Evolutionary conservation across 2,329 filamentous ascomycete species (phyloP).

Genomic region (Fusarium circinatum): DNA sequence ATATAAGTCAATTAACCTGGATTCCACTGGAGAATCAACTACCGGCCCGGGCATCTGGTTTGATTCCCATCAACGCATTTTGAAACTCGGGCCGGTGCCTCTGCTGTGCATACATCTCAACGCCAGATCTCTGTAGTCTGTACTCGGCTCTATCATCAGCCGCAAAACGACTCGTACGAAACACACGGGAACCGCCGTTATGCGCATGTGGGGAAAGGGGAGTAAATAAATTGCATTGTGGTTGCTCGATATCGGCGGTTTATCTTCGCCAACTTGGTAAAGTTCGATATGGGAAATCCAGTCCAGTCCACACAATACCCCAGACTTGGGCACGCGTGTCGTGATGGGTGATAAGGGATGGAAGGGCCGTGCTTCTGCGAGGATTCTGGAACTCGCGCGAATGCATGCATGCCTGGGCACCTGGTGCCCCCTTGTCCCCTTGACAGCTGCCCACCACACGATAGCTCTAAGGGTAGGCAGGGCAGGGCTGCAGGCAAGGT

Average conservation of each 20-base stretch:
- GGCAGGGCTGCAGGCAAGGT: constrained; percentile 5
- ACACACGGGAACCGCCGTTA: constrained; percentile 25
- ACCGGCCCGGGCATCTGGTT: constrained; percentile 33
- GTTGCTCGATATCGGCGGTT: constrained; percentile 27
- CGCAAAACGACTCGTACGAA: constrained; percentile 22
- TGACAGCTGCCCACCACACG: constrained; percentile 31
- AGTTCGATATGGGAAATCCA: constrained; percentile 6
- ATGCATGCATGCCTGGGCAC: neutral
- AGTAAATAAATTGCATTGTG: constrained; percentile 8
- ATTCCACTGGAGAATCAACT: neutral
- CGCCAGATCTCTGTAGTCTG: neutral
- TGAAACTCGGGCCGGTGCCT: constrained; percentile 38
- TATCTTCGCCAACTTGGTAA: constrained; percentile 27
- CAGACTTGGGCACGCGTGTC: neutral
- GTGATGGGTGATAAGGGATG: neutral
- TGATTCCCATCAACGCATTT: neutral
- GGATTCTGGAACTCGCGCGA: constrained; percentile 40
- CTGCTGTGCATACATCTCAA: neutral
- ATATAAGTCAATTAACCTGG: neutral
- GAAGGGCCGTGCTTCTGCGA: constrained; percentile 29
- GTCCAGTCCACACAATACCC: constrained; percentile 20
- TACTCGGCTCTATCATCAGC: neutral
- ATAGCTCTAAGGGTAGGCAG: constrained; percentile 17
- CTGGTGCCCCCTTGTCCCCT: neutral
- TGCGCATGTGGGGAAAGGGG: constrained; percentile 20